Base-by-base conservation (phyloP, 202 grass and related monocot genomes). In the Bolboschoenoplectus hybrid region DNA sequence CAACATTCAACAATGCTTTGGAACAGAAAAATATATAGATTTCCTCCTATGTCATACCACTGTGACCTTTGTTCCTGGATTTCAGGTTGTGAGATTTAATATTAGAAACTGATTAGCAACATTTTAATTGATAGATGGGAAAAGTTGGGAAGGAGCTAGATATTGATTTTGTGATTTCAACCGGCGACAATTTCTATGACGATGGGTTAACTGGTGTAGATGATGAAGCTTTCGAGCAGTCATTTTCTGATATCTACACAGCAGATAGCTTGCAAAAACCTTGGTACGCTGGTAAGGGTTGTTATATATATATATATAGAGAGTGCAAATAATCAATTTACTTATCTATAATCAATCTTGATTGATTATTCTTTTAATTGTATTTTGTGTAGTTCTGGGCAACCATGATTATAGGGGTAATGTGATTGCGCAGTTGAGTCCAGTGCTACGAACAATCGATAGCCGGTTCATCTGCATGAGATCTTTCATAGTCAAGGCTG, bases 351-450 rank as follows among this genome's bases (percentile, higher is more conserved):
- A 61, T 61, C 4, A 61, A 61, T 5, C 17, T 6, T 61, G 19
- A 61, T 61, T 61, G n/a, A 61, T n/a, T n/a, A 19, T 14, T 61
- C 57, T 61, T 61, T 61, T 6, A 20, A 61, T 61, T 16, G 7
- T 7, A 7, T 2, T 75, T 39, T 7, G 6, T 41, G 67, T 9
- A 97, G 92, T 94, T 45, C 85, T 97, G 3, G 94, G 94, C 12
- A 97, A 97, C 86, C 94, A 97, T 62, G 92, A 97, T 85, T 97
- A 97, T 67, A 92, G 92, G 0, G 94, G 94, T 7, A 84, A 94
- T 60, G 94, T 89, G 1, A 64, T 97, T 12, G 92, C 94, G 6
- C 94, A 97, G 84, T 85, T 92, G 12, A 88, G 84, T 52, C 4
- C 92, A 0, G 87, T 80, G n/a, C 88, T 97, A 0, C 92, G 73